Conservation (phyloP, 2,329 filamentous ascomycete species). For the Alternaria triticina region DNA sequence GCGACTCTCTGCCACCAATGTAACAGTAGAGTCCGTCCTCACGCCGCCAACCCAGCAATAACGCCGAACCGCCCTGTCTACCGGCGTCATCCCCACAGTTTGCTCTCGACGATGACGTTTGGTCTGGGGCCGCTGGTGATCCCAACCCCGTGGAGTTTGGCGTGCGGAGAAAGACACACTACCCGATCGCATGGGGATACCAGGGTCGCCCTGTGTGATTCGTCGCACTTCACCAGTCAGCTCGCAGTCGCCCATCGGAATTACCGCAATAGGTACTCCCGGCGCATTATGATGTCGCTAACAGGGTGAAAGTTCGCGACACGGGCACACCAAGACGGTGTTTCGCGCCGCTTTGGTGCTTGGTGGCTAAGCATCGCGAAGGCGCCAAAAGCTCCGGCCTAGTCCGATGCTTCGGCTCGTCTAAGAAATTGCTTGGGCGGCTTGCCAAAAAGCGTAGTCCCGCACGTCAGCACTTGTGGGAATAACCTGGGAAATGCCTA, state of each 20-base stretch:
- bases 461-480: background rate
- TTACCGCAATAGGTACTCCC: constrained; percentile 3
- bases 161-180: constrained; percentile 20
- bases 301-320: background rate
- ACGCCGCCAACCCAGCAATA: constrained; percentile 2
- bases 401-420: constrained; percentile 5
- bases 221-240: background rate
- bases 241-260: background rate
- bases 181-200: constrained; percentile 7
- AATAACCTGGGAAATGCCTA: background rate
- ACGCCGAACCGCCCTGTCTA: constrained; percentile 12
- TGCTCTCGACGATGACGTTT: constrained; percentile 20
- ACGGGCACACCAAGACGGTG: constrained; percentile 1
- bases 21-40: constrained; percentile 9
- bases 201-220: constrained; percentile 1
- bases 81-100: constrained; percentile 16
- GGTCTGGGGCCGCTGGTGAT: constrained; percentile 17
- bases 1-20: constrained; percentile 4
- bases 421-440: constrained; percentile 11
- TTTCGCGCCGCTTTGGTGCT: background rate
- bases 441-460: constrained; percentile 13
- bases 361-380: constrained; percentile 2
- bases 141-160: constrained; percentile 18
- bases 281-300: constrained; percentile 10
- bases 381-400: constrained; percentile 1